phyloP scores from a whole-genome alignment of 306 rosid genomes.

The Dryas alaskensis region DNA sequence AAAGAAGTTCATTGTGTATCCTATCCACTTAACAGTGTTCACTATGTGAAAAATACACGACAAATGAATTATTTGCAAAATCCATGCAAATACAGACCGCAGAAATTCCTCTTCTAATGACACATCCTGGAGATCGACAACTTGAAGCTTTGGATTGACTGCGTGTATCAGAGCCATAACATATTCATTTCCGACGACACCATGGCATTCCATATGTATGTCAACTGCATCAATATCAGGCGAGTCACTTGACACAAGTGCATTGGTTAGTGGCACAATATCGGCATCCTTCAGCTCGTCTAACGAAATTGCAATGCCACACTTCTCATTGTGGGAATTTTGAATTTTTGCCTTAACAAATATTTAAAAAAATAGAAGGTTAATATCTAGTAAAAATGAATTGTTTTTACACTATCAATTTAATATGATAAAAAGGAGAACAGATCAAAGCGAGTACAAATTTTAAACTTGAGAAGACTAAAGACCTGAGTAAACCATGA shows the following conservation, averaged over 20 bases:
- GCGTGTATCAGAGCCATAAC: slow-evolving; percentile 58
- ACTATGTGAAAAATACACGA: slow-evolving; percentile 3
- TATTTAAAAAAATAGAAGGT: neutral
- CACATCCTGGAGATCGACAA: slow-evolving; percentile 56
- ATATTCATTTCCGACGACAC: slow-evolving; percentile 47
- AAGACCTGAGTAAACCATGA: slow-evolving; percentile 45
- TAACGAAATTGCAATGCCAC: slow-evolving; percentile 43
- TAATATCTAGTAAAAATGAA: too few relatives aligned
- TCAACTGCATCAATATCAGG: slow-evolving; percentile 62
- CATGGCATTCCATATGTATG: slow-evolving; percentile 43
- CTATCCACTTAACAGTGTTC: neutral
- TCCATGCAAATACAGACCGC: slow-evolving; percentile 40
- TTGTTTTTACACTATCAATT: neutral
- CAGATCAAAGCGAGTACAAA: neutral
- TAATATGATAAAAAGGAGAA: neutral
- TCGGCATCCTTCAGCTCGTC: slow-evolving; percentile 62
- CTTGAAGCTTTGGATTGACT: slow-evolving; percentile 63
- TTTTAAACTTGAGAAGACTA: neutral
- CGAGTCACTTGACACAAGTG: slow-evolving; percentile 42
- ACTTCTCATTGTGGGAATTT: slow-evolving; percentile 41
- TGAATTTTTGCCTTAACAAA: slow-evolving; percentile 52
- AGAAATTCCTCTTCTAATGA: slow-evolving; percentile 54
- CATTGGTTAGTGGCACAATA: slow-evolving; percentile 54
- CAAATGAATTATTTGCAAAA: neutral
- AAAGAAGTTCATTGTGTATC: neutral